phyloP scores from a whole-genome alignment of 2,329 filamentous ascomycete species.

The Tolypocladium cylindrosporum region DNA sequence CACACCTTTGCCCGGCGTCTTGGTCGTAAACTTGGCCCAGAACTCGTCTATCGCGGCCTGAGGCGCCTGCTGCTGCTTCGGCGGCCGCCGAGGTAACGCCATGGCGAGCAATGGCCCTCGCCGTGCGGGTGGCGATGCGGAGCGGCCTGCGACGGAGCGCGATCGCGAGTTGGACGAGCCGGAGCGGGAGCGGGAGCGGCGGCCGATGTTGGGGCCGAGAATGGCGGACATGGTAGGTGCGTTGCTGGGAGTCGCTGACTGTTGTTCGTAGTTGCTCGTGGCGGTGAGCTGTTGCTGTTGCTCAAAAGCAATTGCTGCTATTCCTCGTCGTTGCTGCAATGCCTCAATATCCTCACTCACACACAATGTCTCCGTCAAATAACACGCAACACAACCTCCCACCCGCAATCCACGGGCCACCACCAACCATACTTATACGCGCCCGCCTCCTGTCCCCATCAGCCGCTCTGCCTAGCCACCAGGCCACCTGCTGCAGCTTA shows the following conservation, averaged over 20 bases:
- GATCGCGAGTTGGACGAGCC: neutral
- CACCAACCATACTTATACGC: neutral
- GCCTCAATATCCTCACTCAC: neutral
- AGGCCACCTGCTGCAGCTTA: neutral
- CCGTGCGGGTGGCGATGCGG: neutral
- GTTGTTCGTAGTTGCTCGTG: neutral
- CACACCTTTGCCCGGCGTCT: constrained; percentile 57
- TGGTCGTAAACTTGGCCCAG: constrained; percentile 62
- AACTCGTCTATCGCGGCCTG: constrained; percentile 63
- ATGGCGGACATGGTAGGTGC: constrained; percentile 3
- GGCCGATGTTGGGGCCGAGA: neutral
- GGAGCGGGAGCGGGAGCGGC: neutral
- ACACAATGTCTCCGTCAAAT: neutral
- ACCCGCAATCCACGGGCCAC: neutral
- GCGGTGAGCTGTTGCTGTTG: neutral
- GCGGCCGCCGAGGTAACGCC: neutral
- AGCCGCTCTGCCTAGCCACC: neutral
- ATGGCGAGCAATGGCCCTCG: neutral
- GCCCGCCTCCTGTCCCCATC: neutral
- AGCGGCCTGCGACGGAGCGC: neutral
- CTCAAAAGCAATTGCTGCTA: neutral
- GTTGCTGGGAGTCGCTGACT: neutral
- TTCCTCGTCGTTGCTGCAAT: neutral
- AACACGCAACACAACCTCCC: neutral
- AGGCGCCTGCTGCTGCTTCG: constrained; percentile 47